Percentiles rank a stretch among this genome's conserved stretches.
Conservation (phyloP, 2,329 filamentous ascomycete species). For the Rhynchosporium agropyri region DNA sequence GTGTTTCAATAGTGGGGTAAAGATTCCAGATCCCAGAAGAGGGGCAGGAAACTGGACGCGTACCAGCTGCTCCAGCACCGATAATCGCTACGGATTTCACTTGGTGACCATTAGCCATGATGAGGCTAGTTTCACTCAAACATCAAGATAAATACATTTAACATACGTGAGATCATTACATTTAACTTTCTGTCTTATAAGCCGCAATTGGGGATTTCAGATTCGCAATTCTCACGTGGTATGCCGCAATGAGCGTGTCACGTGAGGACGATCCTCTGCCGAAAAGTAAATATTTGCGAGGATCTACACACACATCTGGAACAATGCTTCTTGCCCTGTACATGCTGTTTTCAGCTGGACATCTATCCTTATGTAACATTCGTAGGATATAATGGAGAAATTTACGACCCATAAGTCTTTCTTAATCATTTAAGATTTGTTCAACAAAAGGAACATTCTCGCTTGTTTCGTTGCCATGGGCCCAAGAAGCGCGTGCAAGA, state of each 20-base stretch:
- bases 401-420: too few species aligned
- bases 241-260: constrained; percentile 20
- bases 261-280: not conserved
- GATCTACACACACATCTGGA: not conserved
- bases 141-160: too few species aligned
- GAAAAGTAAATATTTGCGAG: too few species aligned
- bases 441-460: too few species aligned
- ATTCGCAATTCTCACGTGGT: constrained; percentile 27
- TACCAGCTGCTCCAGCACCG: constrained; percentile 49
- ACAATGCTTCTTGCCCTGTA: too few species aligned
- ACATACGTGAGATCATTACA: not conserved
- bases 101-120: constrained; percentile 27
- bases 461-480: too few species aligned
- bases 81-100: constrained; percentile 49
- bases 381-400: too few species aligned
- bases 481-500: too few species aligned
- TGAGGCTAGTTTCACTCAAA: not conserved
- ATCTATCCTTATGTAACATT: too few species aligned
- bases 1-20: not conserved
- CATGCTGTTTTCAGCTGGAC: too few species aligned
- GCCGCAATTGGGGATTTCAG: not conserved
- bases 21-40: not conserved
- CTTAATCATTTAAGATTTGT: too few species aligned
- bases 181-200: too few species aligned
- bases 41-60: constrained; percentile 3